Conservation (phyloP, 1,284 basidiomycete genomes). For the Mycosarcoma maydis region DNA sequence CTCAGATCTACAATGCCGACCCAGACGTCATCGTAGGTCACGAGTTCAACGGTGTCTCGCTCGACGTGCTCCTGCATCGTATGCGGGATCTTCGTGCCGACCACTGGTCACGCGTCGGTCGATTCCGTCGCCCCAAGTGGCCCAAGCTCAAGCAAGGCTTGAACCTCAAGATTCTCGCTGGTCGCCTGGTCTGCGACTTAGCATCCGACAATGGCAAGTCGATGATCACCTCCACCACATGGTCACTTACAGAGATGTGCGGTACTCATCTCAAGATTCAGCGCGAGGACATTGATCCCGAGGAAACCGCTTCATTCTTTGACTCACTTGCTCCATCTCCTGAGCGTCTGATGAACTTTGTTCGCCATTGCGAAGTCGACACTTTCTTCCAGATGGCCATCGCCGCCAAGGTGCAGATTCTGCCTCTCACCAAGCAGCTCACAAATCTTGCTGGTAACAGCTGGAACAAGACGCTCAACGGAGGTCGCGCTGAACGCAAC, state of each 20-base stretch:
- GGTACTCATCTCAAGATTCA: constrained; percentile 82
- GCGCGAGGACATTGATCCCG: constrained; percentile 79
- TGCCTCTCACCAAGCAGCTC: constrained; percentile 89
- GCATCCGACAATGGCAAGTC: constrained; percentile 92
- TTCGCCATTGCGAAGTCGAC: constrained; percentile 91
- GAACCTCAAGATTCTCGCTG: constrained; percentile 84
- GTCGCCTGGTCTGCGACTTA: constrained; percentile 89
- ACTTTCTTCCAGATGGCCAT: constrained; percentile 97
- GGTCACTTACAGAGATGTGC: constrained; percentile 90
- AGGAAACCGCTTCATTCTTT: constrained; percentile 89
- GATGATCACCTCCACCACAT: constrained; percentile 79
- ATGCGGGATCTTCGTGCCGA: constrained; percentile 79
- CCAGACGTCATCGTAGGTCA: constrained; percentile 95
- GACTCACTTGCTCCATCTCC: constrained; percentile 83
- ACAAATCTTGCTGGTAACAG: constrained; percentile 98
- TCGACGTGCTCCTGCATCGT: constrained; percentile 90
- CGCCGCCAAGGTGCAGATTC: constrained; percentile 85
- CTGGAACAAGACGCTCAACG: constrained; percentile 73
- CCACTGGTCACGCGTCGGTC: constrained; percentile 91
- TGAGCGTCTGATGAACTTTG: constrained; percentile 83
- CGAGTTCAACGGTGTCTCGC: constrained; percentile 88
- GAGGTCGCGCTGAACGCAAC: constrained; percentile 94
- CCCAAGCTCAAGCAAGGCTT: constrained; percentile 79
- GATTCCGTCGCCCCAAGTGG: constrained; percentile 87
- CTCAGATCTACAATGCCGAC: constrained; percentile 83